Base-by-base conservation (phyloP, 2,329 filamentous ascomycete species). In the Neofusicoccum ribis region DNA sequence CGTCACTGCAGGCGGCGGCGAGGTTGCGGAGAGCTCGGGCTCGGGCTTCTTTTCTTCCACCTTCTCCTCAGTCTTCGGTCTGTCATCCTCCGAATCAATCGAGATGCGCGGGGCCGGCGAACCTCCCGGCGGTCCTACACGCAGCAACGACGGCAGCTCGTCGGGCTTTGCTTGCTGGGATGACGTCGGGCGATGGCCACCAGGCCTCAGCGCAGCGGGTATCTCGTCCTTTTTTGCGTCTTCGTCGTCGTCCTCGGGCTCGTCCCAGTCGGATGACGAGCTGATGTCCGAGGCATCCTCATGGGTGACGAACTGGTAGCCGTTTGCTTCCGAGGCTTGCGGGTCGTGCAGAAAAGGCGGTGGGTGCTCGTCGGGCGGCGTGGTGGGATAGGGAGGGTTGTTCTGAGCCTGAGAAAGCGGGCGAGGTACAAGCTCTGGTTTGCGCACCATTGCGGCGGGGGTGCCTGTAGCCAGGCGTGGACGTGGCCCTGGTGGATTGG, bases 331-430 rank as follows among this genome's bases (percentile, higher is more conserved):
- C 27, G 54, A 44, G 37, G 52, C 17, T 72, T 70, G 14, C 67
- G 49, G 65, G 63, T 44, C 69, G 69, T 66, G 70, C 70, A 50
- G 71, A 60, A 60, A 37, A 66, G 75, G 62, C 23, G 67, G 65
- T 36, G 71, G 73, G 12, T 69, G 70, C 36, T 66, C 72, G 68
- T 73, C 74, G 47, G 74, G 73, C 2, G 81, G 80, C 0, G 78
- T 77, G 2, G 76, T 77, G 14, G 81, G 81, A 64, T 83, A 83
- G 2, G 81, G 81, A 27, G 79, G 80, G 20, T 78, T 77, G 68
- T 77, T 69, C 14, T 68, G 64, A 5, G 78, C 73, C 65, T 77
- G 74, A 6, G 73, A 74, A 9, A 79, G 74, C 6, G 78, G 76
- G 43, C 76, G 72, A 11, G 80, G 80, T 58, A 79, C 76, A 49